phyloP scores from a whole-genome alignment of 345 rosid genomes.

The Fremontodendron californicum region DNA sequence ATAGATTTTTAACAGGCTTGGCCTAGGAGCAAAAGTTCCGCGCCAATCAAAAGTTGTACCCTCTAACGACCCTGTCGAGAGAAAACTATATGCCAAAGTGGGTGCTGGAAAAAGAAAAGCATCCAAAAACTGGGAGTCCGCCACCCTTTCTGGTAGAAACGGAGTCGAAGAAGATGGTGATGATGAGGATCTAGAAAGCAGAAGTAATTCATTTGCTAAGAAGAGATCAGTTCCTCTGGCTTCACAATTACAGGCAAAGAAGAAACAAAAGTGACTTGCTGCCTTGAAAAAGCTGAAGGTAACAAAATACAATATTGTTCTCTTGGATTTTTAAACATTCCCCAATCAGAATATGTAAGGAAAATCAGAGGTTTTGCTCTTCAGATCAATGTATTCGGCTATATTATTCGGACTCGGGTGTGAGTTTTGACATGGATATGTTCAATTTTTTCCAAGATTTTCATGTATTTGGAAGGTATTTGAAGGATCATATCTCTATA shows the following conservation, averaged over 20 bases:
- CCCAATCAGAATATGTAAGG: neutral
- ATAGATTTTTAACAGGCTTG: constrained; percentile 35
- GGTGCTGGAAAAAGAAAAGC: constrained; percentile 48
- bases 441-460: too few species aligned
- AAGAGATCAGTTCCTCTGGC: constrained; percentile 20
- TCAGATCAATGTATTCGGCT: too few species aligned
- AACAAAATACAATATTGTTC: neutral
- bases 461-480: too few species aligned
- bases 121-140: constrained; percentile 31
- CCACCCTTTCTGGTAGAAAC: constrained; percentile 13
- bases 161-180: constrained; percentile 27
- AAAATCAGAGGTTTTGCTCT: neutral
- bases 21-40: too few species aligned
- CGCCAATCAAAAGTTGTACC: constrained; percentile 28
- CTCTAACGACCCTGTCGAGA: constrained; percentile 50
- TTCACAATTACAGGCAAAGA: constrained; percentile 16
- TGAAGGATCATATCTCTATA: too few species aligned
- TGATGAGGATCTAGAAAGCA: constrained; percentile 36
- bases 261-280: neutral
- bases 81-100: constrained; percentile 52
- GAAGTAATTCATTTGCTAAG: constrained; percentile 34
- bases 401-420: too few species aligned
- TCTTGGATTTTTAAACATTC: neutral
- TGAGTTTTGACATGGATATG: too few species aligned
- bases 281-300: neutral